Base-by-base conservation (phyloP, 352 stramenopile genomes). In the Phytophthora boehmeriae region DNA sequence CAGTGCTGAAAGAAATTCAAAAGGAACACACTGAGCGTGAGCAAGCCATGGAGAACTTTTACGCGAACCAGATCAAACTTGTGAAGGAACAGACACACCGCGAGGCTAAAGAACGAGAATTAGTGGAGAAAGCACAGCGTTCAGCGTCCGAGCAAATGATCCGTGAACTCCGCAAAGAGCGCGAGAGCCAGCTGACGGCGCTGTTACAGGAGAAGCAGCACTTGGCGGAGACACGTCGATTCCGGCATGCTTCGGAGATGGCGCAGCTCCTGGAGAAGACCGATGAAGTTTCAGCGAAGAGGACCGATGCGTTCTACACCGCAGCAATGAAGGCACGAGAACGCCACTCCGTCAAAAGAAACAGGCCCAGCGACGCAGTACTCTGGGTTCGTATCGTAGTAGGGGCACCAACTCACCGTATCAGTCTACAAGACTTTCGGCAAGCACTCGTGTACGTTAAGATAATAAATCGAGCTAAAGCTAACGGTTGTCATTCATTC, bases 81-180 rank as follows among this genome's bases (percentile, higher is more conserved):
- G 80, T 89, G 11, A 80, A 81, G 51, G 83, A 92, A 45, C 68
- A 86, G 39, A 87, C 78, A 10, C 68, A 71, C 14, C 80, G 76
- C 19, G 80, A 92, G 58, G 51, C 74, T 4, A 73, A 80, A 28
- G 80, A 92, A 32, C 81, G 81, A 13, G 67, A 86, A 32, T 59
- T 89, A 0, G 74, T 90, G 8, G 80, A 92, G 61, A 89, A 92
- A 43, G 81, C 83, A 2, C 83, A 90, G 20, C 77, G 79, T 32
- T 56, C 79, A 25, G 83, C 77, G 1, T 90, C 80, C 2, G 80
- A 86, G 48, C 72, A 90, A 41, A 82, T 92, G 68, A 65, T 90
- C 36, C 77, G 79, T 10, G 83, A 92, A 42, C 73, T 90, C 47
- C 76, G 80, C n/a, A 67, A 68, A 22, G 77, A 89, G 11, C 71